A percentile compares a stretch with the other conserved stretches of the same genome.
These are phyloP conservation scores for Stephanodiscus minutulus DNA, from an alignment of 108 stramenopile species.

Conservation along the genomic window DNA sequence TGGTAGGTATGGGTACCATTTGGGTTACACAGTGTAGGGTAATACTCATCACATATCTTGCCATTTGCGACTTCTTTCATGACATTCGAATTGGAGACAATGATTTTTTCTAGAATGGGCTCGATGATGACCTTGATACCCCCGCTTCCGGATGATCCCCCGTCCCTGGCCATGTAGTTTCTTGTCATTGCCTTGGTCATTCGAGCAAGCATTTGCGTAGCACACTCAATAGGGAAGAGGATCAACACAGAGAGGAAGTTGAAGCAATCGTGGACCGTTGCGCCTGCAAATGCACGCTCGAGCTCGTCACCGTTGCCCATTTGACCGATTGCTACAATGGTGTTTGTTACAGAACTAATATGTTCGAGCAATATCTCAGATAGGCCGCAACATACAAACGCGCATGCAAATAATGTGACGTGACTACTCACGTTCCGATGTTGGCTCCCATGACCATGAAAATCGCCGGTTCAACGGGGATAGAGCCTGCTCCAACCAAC, in stretches of 20 bases:
- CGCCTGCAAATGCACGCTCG: slow-evolving; percentile 89
- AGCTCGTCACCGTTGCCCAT: slow-evolving; percentile 85
- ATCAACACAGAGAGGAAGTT: slow-evolving; percentile 84
- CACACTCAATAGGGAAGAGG: slow-evolving; percentile 79
- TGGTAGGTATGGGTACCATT: slow-evolving; percentile 46
- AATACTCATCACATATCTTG: slow-evolving; percentile 58
- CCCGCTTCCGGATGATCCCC: slow-evolving; percentile 76
- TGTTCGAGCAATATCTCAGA: not conserved
- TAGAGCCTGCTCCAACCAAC: slow-evolving; percentile 68
- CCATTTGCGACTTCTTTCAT: slow-evolving; percentile 68
- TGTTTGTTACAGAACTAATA: slow-evolving; percentile 50
- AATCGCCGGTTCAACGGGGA: slow-evolving; percentile 70
- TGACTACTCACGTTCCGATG: slow-evolving; percentile 79
- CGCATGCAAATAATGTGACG: not conserved
- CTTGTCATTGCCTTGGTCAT: slow-evolving; percentile 72
- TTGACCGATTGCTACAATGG: slow-evolving; percentile 88
- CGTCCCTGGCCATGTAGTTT: slow-evolving; percentile 36
- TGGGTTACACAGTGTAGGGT: slow-evolving; percentile 61
- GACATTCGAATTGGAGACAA: slow-evolving; percentile 81
- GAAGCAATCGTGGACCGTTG: slow-evolving; percentile 93
- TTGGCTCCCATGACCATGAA: slow-evolving; percentile 94
- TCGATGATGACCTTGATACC: slow-evolving; percentile 78
- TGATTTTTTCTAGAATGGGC: slow-evolving; percentile 66
- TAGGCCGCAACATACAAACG: not conserved
- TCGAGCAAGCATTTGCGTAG: slow-evolving; percentile 57